Evolutionary conservation across 129 eudicot genomes (phyloP).

Genomic region (Mikania micrantha): DNA sequence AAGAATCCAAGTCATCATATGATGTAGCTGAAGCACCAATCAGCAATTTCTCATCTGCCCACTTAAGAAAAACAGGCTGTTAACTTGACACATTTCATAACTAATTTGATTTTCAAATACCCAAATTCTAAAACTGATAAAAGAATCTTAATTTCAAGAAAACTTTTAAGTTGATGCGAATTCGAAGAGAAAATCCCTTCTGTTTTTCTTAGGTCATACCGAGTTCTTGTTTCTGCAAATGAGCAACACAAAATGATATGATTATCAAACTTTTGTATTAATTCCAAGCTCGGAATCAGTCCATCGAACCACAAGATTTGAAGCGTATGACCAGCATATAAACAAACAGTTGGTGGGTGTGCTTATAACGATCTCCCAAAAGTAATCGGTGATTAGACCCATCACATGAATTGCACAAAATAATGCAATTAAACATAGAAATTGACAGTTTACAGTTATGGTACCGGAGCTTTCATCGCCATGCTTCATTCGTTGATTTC

Average conservation of each 20-base stretch:
- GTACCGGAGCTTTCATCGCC: slow-evolving; percentile 27
- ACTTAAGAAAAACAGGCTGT: slow-evolving; percentile 1
- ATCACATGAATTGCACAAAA: background rate
- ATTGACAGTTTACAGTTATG: slow-evolving; percentile 21
- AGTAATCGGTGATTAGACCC: background rate
- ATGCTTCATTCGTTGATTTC: background rate
- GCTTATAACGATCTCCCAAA: background rate
- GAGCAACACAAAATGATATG: background rate
- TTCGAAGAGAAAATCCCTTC: background rate
- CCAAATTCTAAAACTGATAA: background rate
- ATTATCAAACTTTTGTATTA: background rate
- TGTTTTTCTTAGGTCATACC: background rate
- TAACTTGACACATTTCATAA: slow-evolving; percentile 9
- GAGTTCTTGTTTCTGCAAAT: background rate
- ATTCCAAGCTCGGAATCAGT: background rate
- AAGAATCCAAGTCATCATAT: background rate
- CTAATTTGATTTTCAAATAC: background rate
- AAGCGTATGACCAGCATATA: background rate
- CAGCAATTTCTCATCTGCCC: slow-evolving; percentile 7
- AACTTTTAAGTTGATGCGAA: background rate
- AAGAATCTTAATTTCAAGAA: background rate
- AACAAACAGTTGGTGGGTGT: slow-evolving; percentile 14
- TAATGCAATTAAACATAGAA: background rate
- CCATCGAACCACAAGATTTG: background rate
- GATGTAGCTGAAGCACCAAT: slow-evolving; percentile 9